Evolutionary conservation across 1,284 basidiomycete genomes (phyloP).

Genomic region (Naganishia sp.): DNA sequence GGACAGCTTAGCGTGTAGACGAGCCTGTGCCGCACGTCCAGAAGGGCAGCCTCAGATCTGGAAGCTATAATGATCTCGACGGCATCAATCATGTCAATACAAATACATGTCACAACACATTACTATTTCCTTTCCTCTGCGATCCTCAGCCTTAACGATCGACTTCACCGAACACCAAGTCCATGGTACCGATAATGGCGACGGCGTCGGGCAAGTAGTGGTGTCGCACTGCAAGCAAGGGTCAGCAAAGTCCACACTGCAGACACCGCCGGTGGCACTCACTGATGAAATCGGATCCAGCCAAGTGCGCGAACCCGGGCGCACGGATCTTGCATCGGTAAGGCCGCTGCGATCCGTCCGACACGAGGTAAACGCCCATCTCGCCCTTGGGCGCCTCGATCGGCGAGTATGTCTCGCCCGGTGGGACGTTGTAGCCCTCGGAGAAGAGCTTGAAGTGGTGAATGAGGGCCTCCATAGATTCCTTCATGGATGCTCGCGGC

Average conservation of each 20-base stretch:
- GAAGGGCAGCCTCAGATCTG: no score
- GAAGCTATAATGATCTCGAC: no score
- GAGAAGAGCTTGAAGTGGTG: constrained; percentile 99
- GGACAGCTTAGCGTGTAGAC: no score
- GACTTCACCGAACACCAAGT: constrained; percentile 70
- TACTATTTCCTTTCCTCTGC: constrained; percentile 9
- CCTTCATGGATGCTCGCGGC: constrained; percentile 96
- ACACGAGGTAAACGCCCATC: constrained; percentile 95
- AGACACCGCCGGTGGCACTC: constrained; percentile 60
- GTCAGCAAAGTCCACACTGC: constrained; percentile 45
- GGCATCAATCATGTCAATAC: constrained; percentile 2
- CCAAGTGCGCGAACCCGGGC: constrained; percentile 89
- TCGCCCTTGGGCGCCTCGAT: constrained; percentile 99
- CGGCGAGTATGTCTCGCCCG: constrained; percentile 93
- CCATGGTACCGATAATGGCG: constrained; percentile 93
- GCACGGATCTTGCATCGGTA: constrained; percentile 94
- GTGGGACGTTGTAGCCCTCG: constrained; percentile 96
- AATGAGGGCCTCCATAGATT: constrained; percentile 96
- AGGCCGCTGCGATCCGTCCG: constrained; percentile 52
- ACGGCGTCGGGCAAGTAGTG: constrained; percentile 90
- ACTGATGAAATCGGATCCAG: constrained; percentile 85
- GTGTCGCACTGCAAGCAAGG: constrained; percentile 54
- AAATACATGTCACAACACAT: constrained; percentile 16
- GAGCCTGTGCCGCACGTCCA: no score
- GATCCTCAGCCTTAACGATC: constrained; percentile 44